Evolutionary conservation across 306 rosid species (phyloP), one percentile per base, ranked within the genome.

Genomic region (Abrus pulchellus): DNA sequence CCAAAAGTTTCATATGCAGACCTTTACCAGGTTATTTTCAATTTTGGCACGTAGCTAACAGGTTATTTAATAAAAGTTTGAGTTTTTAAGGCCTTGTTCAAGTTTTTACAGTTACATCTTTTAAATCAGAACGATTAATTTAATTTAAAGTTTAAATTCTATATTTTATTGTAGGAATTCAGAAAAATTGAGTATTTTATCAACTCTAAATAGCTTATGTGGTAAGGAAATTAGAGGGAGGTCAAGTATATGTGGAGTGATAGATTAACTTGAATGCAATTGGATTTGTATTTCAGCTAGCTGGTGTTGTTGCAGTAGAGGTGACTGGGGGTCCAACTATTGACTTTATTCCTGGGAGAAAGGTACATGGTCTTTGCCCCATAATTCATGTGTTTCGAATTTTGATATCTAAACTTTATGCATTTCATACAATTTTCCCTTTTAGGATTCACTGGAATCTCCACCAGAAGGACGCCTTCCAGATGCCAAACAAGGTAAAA

Each of bases 271-370:
- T 71, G 49, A 61, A 13, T 52, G 10, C 1, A 32, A 36, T 54
- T 57, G 66, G 43, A 45, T 28, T 40, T 72, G 64, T 41, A 8
- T 76, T 89, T 71, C 86, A 93, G 98, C 94, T 95, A 44, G 97
- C 99, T 83, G 98, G 99, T 62, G 83, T 95, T 84, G 94, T 95
- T 33, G 97, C 98, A 3, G 94, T 91, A 3, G 99, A 95, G 85
- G 80, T 93, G 71, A 93, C 96, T 7, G 97, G 99, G 36, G 98
- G 99, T 73, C 98, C 98, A 59, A 76, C 97, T 9, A 90, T 95
- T 54, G 70, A 88, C 44, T 90, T 93, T 84, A 69, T 88, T 78
- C 90, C 98, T 0, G 98, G 99, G 11, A 95, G 98, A 89, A 89
- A 90, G 94, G 97, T 87, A 82, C 4, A 2, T 6, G n/a, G 2